These are phyloP conservation scores for Alisma plantagoaquatica DNA, from an alignment of 106 monocot species.

Conservation along the genomic window DNA sequence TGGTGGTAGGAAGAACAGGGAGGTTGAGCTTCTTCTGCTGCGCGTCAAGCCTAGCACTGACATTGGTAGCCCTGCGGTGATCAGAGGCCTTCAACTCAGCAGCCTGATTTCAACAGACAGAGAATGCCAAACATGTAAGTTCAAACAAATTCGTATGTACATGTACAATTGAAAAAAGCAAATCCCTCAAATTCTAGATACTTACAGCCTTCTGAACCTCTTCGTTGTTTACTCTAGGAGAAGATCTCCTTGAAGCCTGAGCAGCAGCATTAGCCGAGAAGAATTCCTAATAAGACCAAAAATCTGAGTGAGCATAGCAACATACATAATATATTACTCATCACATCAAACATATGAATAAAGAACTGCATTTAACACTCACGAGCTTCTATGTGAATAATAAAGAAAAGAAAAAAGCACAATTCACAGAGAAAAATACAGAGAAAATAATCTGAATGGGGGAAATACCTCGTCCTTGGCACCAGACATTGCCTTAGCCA, in stretches of 20 bases:
- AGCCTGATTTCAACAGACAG: conserved; percentile 31
- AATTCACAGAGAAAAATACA: too few species aligned
- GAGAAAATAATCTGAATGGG: too few species aligned
- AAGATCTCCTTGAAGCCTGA: conserved; percentile 37
- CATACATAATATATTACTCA: too few species aligned
- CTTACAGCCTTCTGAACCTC: conserved; percentile 43
- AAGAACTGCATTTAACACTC: too few species aligned
- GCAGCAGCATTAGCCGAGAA: conserved; percentile 35
- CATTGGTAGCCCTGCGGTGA: conserved; percentile 31
- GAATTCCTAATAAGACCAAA: conserved; percentile 29
- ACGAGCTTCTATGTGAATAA: too few species aligned
- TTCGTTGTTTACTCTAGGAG: conserved; percentile 30
- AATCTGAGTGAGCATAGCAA: too few species aligned
- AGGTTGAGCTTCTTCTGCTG: conserved; percentile 47
- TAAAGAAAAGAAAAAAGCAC: too few species aligned
- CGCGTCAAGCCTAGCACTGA: conserved; percentile 36
- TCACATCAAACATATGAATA: too few species aligned
- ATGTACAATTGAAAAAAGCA: too few species aligned
- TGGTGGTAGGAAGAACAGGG: conserved; percentile 36
- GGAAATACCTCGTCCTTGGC: conserved; percentile 67
- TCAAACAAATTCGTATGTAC: too few species aligned
- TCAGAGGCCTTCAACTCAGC: conserved; percentile 35
- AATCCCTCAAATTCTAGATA: too few species aligned
- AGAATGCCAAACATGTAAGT: too few species aligned
- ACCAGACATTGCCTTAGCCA: conserved; percentile 65